Evolutionary conservation across 345 rosid genomes (phyloP), one percentile per base, ranked within the genome.

Genomic region (Trapa bicornis): DNA sequence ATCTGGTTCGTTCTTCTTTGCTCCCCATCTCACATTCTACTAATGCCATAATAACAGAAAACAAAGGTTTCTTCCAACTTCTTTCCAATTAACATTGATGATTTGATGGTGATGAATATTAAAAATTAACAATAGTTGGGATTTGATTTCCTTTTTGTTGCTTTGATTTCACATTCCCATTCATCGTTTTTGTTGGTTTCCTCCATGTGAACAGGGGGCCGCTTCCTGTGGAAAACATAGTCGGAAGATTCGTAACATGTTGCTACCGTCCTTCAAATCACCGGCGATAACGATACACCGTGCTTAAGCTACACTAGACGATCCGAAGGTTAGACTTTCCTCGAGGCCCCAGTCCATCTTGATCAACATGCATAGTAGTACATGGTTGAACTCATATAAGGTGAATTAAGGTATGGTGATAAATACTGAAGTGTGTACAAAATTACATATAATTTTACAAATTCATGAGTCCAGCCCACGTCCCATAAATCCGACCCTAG

Each of bases 1-100:
- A 69, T 84, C 75, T 91, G 97, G 97, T 91, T 13, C 22, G 72
- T 66, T 47, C 37, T 8, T 36, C 54, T 13, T 16, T 6, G 54
- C 54, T 50, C 16, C n/a, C 4, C 54, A 50, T 50, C 54, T 50
- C 54, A 9, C 5, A 22, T 50, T 50, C 22, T 16, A 4, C 3
- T 3, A 5, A 2, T 5, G 2, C 54, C 54, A 16, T 50, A 13
- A 50, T 50, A 14, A 22, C 14, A 50, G 17, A 50, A 50, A 50
- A 50, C 54, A 50, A 50, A 14, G 54, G 10, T 1, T 50, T 1
- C n/a, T 50, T 4, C 52, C 15, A 47, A 13, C 54, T 50, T 22
- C 29, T 22, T 22, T 22, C 29, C 29, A 22, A 22, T 22, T 22
- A 22, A 22, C 29, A 22, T 22, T 22, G 29, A 22, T 22, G 29